These are phyloP conservation scores for Torrubiella hemipterigena DNA, from an alignment of 2,329 filamentous ascomycete species.

Conservation along the genomic window DNA sequence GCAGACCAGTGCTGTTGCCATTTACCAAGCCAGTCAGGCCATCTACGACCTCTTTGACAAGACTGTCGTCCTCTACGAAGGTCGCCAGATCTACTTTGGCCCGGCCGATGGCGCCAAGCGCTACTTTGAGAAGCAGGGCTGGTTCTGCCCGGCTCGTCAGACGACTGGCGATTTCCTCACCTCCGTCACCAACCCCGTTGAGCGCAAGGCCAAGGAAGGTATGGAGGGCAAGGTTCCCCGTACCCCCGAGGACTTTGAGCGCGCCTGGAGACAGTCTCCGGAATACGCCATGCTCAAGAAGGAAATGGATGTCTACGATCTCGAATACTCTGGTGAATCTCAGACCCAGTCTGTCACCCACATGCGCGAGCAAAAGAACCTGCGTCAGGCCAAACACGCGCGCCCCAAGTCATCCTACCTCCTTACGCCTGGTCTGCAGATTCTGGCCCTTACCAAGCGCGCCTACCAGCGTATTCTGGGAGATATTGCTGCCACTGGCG, in stretches of 20 bases:
- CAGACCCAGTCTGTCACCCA: constrained; percentile 23
- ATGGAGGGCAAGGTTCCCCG: constrained; percentile 51
- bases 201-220: constrained; percentile 42
- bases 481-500: constrained; percentile 34
- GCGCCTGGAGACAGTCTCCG: constrained; percentile 29
- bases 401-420: constrained; percentile 44
- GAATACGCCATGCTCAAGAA: constrained; percentile 28
- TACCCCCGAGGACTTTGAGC: constrained; percentile 58
- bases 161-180: constrained; percentile 61
- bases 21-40: constrained; percentile 60
- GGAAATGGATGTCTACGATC: constrained; percentile 39
- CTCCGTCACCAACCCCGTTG: constrained; percentile 51
- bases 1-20: constrained; percentile 52
- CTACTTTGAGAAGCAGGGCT: constrained; percentile 61
- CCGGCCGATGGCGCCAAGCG: constrained; percentile 42
- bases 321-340: constrained; percentile 28
- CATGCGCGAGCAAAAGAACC: constrained; percentile 34
- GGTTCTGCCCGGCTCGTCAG: constrained; percentile 52
- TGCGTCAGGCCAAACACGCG: constrained; percentile 38
- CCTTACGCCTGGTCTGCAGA: constrained; percentile 42
- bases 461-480: constrained; percentile 41
- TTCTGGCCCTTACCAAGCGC: constrained; percentile 36
- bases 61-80: constrained; percentile 62
- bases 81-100: constrained; percentile 67
- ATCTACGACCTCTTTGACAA: constrained; percentile 70